Evolutionary conservation across 1,284 basidiomycete species (phyloP).

Genomic region (Cryptococcus wingfieldii): DNA sequence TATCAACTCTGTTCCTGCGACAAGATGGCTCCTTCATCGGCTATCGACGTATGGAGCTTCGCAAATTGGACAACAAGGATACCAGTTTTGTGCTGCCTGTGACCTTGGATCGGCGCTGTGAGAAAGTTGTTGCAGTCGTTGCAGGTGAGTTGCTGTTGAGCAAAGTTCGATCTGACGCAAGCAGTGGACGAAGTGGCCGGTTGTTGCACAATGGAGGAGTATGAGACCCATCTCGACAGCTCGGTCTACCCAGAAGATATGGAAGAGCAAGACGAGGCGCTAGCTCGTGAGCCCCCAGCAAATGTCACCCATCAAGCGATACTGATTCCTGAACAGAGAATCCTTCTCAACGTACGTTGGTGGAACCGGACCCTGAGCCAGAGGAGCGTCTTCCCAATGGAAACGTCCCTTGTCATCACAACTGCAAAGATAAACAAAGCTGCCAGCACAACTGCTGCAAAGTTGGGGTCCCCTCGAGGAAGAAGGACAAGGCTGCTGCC

Average conservation of each 20-base stretch:
- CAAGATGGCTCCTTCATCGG: constrained; percentile 3
- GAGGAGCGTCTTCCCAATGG: constrained; percentile 1
- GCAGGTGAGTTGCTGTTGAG: constrained; percentile 1
- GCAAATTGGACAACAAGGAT: constrained; percentile 2
- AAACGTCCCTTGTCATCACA: constrained; percentile 3
- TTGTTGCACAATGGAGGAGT: constrained; percentile 21
- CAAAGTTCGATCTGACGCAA: not conserved
- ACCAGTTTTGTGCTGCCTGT: constrained; percentile 2
- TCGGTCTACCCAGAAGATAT: constrained; percentile 15
- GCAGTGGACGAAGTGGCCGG: constrained; percentile 41
- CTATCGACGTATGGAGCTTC: not conserved
- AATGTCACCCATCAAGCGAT: not conserved
- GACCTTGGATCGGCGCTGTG: constrained; percentile 4
- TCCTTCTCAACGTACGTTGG: not conserved
- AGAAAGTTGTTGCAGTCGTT: constrained; percentile 7
- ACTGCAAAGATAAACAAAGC: not conserved
- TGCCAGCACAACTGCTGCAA: constrained; percentile 6
- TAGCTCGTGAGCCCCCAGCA: not conserved
- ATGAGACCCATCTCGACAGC: constrained; percentile 16
- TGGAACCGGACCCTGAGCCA: not conserved
- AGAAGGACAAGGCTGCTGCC: not conserved
- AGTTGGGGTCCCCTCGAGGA: not conserved
- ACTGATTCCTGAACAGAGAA: not conserved
- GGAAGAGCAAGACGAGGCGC: not conserved
- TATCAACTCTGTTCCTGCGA: constrained; percentile 6